Percentiles rank a stretch among this genome's conserved stretches.
phyloP scores from a whole-genome alignment of 1,284 basidiomycete species.

The Cryptococcus neoformans region DNA sequence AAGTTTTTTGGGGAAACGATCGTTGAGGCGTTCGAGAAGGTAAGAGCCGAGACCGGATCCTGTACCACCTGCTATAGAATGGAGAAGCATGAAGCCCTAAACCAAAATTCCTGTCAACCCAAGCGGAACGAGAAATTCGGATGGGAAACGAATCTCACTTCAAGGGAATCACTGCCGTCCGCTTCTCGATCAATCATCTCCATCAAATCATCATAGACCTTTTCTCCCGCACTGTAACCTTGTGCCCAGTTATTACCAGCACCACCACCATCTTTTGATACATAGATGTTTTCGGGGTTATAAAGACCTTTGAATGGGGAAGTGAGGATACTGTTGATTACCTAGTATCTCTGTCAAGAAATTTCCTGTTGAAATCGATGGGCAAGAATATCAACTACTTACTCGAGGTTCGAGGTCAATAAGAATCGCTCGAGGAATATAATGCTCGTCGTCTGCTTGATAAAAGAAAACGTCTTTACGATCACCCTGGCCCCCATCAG shows the following conservation, averaged over 20 bases:
- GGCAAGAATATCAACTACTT: conserved; percentile 48
- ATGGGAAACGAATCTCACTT: conserved; percentile 60
- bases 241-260: conserved; percentile 99
- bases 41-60: conserved; percentile 98
- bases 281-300: conserved; percentile 97
- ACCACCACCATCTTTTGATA: conserved; percentile 93
- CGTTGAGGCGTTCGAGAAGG: conserved; percentile 91
- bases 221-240: conserved; percentile 85
- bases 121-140: neutral
- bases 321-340: conserved; percentile 90
- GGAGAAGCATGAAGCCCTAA: conserved; percentile 97
- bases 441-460: conserved; percentile 99
- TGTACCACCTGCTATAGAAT: conserved; percentile 98
- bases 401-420: conserved; percentile 98
- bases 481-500: conserved; percentile 76
- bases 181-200: conserved; percentile 99
- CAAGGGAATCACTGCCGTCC: conserved; percentile 95
- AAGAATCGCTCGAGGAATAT: conserved; percentile 94
- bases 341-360: conserved; percentile 55
- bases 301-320: conserved; percentile 93
- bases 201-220: conserved; percentile 94
- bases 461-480: conserved; percentile 99
- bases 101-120: no score
- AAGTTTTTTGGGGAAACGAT: conserved; percentile 98
- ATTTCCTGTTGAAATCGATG: neutral